These are phyloP conservation scores for Erysiphe pulchra DNA, from an alignment of 2,329 filamentous ascomycete species.

Conservation along the genomic window DNA sequence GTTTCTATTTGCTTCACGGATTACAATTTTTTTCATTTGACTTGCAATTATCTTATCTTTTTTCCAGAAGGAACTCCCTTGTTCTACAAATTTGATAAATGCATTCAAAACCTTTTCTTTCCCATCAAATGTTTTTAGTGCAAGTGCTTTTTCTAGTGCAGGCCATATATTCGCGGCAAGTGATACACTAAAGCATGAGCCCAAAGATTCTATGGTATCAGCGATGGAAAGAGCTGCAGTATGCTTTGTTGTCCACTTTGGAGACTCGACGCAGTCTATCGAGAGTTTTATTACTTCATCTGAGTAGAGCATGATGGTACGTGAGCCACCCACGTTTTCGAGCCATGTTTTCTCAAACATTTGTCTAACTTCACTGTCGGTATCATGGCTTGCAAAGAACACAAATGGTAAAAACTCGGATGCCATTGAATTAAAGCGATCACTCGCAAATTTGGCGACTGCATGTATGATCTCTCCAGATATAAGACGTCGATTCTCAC, in stretches of 20 bases:
- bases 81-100: conserved; percentile 52
- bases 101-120: conserved; percentile 68
- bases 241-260: conserved; percentile 79
- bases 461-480: conserved; percentile 64
- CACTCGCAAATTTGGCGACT: conserved; percentile 64
- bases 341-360: conserved; percentile 72
- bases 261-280: conserved; percentile 42
- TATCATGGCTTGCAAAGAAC: conserved; percentile 71
- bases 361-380: conserved; percentile 51
- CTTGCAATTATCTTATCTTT: conserved; percentile 25
- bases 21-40: conserved; percentile 52
- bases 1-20: conserved; percentile 77
- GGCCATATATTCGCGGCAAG: conserved; percentile 52
- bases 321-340: conserved; percentile 65
- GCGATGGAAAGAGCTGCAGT: conserved; percentile 61
- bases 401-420: conserved; percentile 58
- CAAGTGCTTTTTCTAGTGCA: conserved; percentile 52
- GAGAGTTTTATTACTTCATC: conserved; percentile 53
- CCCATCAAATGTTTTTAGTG: conserved; percentile 75
- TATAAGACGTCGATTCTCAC: conserved; percentile 47
- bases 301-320: conserved; percentile 62
- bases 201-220: conserved; percentile 41
- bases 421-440: conserved; percentile 61
- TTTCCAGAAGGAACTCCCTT: conserved; percentile 31
- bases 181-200: conserved; percentile 30